Evolutionary conservation across 306 rosid species (phyloP), one percentile per base, ranked within the genome.

Genomic region (Trifolium repens): DNA sequence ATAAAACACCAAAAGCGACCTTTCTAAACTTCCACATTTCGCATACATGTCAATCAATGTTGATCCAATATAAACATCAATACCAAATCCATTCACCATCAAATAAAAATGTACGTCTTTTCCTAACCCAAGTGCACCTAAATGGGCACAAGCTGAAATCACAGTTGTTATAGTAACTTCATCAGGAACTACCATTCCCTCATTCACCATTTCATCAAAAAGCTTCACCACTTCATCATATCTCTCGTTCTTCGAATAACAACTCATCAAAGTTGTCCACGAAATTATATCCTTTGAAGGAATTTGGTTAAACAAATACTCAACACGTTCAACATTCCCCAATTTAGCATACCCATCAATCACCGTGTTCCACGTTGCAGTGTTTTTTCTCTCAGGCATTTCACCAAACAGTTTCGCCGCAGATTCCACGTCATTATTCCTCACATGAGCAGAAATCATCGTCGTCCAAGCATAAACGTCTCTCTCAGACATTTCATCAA

Each of bases 31-130:
- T 84, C 98, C 96, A 46, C 97, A 91, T 67, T 91, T 89, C 1
- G 98, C 93, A 79, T 93, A 93, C 97, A 89, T 91, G 72, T 93
- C 96, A 77, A 93, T 76, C 73, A 89, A 67, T 24, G 97, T 82
- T 65, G 96, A 91, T 16, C 97, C 97, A 30, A 88, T 75, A 77
- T 85, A 93, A 69, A 89, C 96, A 85, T 93, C 88, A 65, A 88
- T 79, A 80, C 86, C 74, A 85, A 89, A 84, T 59, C 88, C 81
- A 49, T 86, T 86, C 69, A 78, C 63, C 89, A 87, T 75, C 61
- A 81, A 61, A 72, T 88, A 87, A 46, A 83, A 81, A 79, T 93
- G 92, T 9, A 87, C 80, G 72, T 86, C 90, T 61, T 78, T 93
- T 72, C 97, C 98, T 15, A 91, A 71, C 40, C 88, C 91, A 43